A percentile compares a stretch with the other conserved stretches of the same genome.
These are phyloP conservation scores for Moniliophthora roreri DNA, from an alignment of 1,284 basidiomycete genomes.

Conservation along the genomic window DNA sequence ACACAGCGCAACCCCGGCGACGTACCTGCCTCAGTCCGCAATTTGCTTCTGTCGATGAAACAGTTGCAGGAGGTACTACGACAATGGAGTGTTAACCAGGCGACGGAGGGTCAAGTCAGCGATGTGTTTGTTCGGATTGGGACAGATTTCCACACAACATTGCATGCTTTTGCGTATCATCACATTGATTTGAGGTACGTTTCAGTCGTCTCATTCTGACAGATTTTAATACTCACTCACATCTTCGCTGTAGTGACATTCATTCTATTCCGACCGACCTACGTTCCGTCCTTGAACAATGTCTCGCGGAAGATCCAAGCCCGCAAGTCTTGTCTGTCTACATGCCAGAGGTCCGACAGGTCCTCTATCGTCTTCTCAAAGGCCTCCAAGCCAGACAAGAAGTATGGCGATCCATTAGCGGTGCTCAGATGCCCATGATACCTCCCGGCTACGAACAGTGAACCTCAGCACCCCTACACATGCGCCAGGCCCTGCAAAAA, in stretches of 20 bases:
- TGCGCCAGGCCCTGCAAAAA: no score
- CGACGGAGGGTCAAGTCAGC: conserved; percentile 81
- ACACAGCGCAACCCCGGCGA: conserved; percentile 33
- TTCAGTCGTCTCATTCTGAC: neutral
- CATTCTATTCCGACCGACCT: conserved; percentile 80
- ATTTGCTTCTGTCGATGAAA: conserved; percentile 85
- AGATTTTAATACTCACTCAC: no score
- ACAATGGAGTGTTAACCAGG: conserved; percentile 70
- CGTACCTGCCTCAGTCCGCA: conserved; percentile 73
- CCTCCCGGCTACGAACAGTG: conserved; percentile 3
- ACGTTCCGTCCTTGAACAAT: conserved; percentile 80
- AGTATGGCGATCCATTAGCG: conserved; percentile 46
- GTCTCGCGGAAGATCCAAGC: conserved; percentile 84
- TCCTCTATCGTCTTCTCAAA: conserved; percentile 80
- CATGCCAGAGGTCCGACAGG: conserved; percentile 78
- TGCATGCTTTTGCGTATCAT: conserved; percentile 77
- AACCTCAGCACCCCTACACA: no score
- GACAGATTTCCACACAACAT: conserved; percentile 87
- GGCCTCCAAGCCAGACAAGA: conserved; percentile 85
- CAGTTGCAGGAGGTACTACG: conserved; percentile 80
- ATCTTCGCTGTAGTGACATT: conserved; percentile 75
- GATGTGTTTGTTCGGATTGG: conserved; percentile 93
- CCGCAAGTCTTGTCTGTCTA: conserved; percentile 71
- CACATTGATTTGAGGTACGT: conserved; percentile 79
- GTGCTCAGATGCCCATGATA: conserved; percentile 14